Conservation (phyloP, 2,329 filamentous ascomycete genomes). For the Hysterium pulicare region DNA sequence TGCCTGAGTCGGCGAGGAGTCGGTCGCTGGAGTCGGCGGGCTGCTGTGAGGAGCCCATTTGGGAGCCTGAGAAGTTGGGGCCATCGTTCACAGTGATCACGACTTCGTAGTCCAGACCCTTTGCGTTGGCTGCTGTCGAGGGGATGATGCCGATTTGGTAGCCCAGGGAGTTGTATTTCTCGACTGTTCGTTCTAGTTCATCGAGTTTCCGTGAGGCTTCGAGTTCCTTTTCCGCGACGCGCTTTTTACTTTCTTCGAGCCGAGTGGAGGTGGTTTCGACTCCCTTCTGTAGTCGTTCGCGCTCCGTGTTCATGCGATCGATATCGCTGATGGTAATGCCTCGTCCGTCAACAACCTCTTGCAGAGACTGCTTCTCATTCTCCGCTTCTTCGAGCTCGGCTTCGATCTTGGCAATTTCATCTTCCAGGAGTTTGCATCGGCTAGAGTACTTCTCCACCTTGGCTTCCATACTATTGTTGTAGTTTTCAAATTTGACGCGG, state of each 20-base stretch:
- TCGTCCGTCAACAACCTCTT: constrained; percentile 84
- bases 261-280: constrained; percentile 73
- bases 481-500: constrained; percentile 90
- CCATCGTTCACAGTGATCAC: constrained; percentile 74
- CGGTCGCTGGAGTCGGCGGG: constrained; percentile 59
- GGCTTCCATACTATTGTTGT: constrained; percentile 78
- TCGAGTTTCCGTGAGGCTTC: constrained; percentile 84
- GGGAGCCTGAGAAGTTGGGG: constrained; percentile 64
- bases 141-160: constrained; percentile 94
- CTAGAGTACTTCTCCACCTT: constrained; percentile 86
- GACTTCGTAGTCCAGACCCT: constrained; percentile 81
- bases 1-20: constrained; percentile 74
- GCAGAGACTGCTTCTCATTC: constrained; percentile 73
- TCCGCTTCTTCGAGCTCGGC: constrained; percentile 80
- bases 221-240: constrained; percentile 79
- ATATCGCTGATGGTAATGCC: constrained; percentile 98
- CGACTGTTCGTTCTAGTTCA: constrained; percentile 84
- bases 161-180: constrained; percentile 88
- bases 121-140: constrained; percentile 76
- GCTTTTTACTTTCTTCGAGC: constrained; percentile 80
- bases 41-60: constrained; percentile 45
- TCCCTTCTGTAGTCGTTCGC: constrained; percentile 85
- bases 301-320: constrained; percentile 95
- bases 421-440: constrained; percentile 75
- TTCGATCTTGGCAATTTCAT: constrained; percentile 80